These are phyloP conservation scores for Yarrowia divulgata DNA, from an alignment of 805 yeast species.

Conservation along the genomic window DNA sequence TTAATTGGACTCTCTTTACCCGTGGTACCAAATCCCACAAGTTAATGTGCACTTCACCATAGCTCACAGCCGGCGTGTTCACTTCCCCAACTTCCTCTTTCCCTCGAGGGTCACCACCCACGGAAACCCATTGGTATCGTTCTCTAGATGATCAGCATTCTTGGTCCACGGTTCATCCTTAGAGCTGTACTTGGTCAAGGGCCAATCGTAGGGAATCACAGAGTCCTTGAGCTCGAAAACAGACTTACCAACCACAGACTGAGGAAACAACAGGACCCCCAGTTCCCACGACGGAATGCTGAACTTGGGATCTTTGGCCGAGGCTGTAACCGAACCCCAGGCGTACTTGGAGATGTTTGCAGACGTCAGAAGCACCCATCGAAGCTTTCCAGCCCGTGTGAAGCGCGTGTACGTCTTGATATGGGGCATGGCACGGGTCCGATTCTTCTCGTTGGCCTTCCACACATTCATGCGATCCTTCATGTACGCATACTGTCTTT, in stretches of 20 bases:
- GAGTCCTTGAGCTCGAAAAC: constrained; percentile 30
- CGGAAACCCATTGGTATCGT: constrained; percentile 11
- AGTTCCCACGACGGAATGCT: constrained; percentile 59
- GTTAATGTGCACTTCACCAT: too few species aligned
- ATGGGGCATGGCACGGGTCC: constrained; percentile 62
- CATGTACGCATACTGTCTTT: constrained; percentile 55
- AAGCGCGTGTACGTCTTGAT: constrained; percentile 64
- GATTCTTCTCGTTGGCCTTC: constrained; percentile 49
- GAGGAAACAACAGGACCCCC: constrained; percentile 58
- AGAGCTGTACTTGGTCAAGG: not conserved
- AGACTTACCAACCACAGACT: constrained; percentile 42
- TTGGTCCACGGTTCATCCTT: constrained; percentile 33
- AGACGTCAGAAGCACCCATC: constrained; percentile 77
- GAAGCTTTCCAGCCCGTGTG: constrained; percentile 50
- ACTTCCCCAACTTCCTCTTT: not conserved
- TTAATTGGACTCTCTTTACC: too few species aligned
- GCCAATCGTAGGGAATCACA: constrained; percentile 28
- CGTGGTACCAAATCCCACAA: too few species aligned
- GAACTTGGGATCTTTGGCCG: constrained; percentile 41
- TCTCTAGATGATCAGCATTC: not conserved
- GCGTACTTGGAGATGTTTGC: constrained; percentile 80
- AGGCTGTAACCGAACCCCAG: constrained; percentile 66
- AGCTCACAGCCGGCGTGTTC: too few species aligned
- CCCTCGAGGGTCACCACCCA: constrained; percentile 24
- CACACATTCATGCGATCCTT: constrained; percentile 57